These are phyloP conservation scores for Microsporum canis DNA, from an alignment of 2,329 filamentous ascomycete species.

Conservation along the genomic window DNA sequence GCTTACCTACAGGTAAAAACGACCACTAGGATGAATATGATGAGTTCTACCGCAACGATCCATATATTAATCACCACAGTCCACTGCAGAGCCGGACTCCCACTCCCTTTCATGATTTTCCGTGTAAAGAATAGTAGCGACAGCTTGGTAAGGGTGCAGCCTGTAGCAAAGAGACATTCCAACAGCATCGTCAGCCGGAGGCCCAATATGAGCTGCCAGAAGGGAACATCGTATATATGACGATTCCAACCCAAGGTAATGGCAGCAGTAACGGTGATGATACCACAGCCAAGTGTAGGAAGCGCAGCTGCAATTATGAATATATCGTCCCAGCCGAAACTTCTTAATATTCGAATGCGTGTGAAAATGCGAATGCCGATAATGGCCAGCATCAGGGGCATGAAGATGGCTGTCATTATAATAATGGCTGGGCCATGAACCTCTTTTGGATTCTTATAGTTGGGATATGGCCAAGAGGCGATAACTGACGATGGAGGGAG, in stretches of 20 bases:
- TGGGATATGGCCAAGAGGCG: constrained; percentile 21
- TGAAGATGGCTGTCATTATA: background rate
- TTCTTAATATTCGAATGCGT: background rate
- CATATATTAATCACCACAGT: background rate
- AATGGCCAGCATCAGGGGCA: background rate
- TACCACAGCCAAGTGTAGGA: background rate
- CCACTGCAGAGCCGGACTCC: background rate
- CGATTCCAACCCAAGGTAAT: background rate
- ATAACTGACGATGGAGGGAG: constrained; percentile 12
- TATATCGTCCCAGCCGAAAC: background rate
- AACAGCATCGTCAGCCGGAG: background rate
- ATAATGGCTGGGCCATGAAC: background rate
- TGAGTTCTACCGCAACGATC: background rate
- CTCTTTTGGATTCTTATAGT: constrained; percentile 21
- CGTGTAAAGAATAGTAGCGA: background rate
- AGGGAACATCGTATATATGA: background rate
- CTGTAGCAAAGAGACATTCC: background rate
- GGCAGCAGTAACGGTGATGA: background rate
- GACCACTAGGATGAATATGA: background rate
- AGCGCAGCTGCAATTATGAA: background rate
- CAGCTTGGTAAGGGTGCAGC: background rate
- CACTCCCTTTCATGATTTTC: background rate
- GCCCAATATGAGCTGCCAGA: background rate
- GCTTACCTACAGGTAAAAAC: background rate
- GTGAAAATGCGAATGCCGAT: background rate